Conservation (phyloP, 768 basidiomycete genomes). For the Kwoniella heveanensis region DNA sequence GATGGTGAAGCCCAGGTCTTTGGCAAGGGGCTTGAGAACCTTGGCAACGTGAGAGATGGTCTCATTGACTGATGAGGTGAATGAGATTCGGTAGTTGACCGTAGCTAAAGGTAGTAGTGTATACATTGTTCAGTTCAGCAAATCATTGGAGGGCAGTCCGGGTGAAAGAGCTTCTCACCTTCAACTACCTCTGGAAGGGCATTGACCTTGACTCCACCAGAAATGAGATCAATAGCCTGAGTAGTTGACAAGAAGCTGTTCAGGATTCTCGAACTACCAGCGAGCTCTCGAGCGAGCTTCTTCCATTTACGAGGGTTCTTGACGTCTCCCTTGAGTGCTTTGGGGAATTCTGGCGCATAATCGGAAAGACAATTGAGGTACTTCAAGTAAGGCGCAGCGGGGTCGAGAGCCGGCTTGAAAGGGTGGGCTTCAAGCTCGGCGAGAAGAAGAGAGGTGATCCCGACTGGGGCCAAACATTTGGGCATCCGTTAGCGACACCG, state of each 20-base stretch:
- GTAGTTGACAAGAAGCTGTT: conserved; percentile 52
- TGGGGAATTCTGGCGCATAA: conserved; percentile 65
- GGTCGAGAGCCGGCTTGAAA: conserved; percentile 51
- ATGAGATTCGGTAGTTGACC: conserved; percentile 56
- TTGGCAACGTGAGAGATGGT: conserved; percentile 42
- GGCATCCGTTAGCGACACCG: conserved; percentile 38
- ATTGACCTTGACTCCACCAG: conserved; percentile 53
- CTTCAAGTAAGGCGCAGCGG: conserved; percentile 48
- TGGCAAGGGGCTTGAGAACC: conserved; percentile 45
- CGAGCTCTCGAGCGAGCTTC: conserved; percentile 60
- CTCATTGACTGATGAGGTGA: conserved; percentile 54
- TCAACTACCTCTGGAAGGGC: conserved; percentile 50
- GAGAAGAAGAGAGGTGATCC: conserved; percentile 73
- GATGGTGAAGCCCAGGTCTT: conserved; percentile 45
- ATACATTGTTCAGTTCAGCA: background rate
- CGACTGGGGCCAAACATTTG: conserved; percentile 63
- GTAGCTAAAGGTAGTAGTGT: conserved; percentile 32
- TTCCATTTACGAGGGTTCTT: conserved; percentile 49
- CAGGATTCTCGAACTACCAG: conserved; percentile 46
- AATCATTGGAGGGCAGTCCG: too few species aligned
- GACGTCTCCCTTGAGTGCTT: conserved; percentile 59
- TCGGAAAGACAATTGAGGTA: conserved; percentile 68
- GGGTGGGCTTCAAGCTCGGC: conserved; percentile 72
- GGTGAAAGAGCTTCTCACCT: conserved; percentile 8
- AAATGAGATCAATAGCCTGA: conserved; percentile 52